A percentile compares a stretch with the other conserved stretches of the same genome.
Conservation (phyloP, 768 basidiomycete species). For the Phanerochaete carnosa region DNA sequence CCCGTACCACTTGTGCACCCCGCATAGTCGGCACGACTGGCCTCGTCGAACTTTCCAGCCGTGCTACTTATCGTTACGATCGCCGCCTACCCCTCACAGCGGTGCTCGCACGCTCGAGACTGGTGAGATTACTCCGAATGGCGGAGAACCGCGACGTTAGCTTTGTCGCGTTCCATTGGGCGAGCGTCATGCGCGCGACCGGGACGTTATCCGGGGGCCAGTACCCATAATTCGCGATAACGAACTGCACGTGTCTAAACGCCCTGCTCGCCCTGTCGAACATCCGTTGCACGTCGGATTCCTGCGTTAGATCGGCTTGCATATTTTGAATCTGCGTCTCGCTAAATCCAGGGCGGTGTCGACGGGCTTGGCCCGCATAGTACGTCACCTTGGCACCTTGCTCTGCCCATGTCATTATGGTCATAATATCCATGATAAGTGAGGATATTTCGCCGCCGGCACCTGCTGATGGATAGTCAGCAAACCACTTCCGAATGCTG, state of each 20-base stretch:
- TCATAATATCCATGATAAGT: not conserved
- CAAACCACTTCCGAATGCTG: not conserved
- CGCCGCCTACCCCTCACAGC: slow-evolving; percentile 49
- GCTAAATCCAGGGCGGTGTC: slow-evolving; percentile 38
- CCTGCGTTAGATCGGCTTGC: slow-evolving; percentile 59
- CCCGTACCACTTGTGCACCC: slow-evolving; percentile 62
- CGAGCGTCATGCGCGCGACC: slow-evolving; percentile 54
- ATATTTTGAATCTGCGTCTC: slow-evolving; percentile 28
- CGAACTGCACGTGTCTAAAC: slow-evolving; percentile 53
- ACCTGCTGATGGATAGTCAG: slow-evolving; percentile 34
- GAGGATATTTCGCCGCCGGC: slow-evolving; percentile 64
- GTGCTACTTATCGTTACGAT: slow-evolving; percentile 70
- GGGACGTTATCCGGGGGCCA: slow-evolving; percentile 44
- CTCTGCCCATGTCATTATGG: slow-evolving; percentile 35
- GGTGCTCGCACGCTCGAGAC: slow-evolving; percentile 34
- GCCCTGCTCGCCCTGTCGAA: slow-evolving; percentile 37
- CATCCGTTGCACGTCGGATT: slow-evolving; percentile 47
- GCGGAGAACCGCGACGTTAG: slow-evolving; percentile 68
- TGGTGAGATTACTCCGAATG: slow-evolving; percentile 54
- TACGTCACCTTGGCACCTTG: slow-evolving; percentile 71
- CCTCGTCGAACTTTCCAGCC: slow-evolving; percentile 72
- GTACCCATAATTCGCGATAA: slow-evolving; percentile 61
- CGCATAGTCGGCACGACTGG: slow-evolving; percentile 64
- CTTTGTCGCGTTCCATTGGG: slow-evolving; percentile 66
- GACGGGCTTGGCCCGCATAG: slow-evolving; percentile 58